A percentile compares a stretch with the other conserved stretches of the same genome.
Conservation (phyloP, 345 rosid genomes). For the Boechera divaricarpa region DNA sequence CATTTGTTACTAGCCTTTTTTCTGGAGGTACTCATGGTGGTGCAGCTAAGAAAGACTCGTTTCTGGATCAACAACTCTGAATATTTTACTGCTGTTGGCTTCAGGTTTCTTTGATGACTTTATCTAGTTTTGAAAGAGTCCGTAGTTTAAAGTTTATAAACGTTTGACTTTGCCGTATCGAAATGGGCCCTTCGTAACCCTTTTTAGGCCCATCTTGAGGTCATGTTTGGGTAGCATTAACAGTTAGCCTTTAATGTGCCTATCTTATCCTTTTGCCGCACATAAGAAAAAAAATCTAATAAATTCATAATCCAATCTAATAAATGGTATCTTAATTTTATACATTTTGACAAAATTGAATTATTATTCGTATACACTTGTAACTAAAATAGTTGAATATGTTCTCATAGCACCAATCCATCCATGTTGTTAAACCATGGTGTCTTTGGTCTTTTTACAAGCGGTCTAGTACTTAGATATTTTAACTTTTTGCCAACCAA, state of each 20-base stretch:
- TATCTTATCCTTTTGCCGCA: not conserved
- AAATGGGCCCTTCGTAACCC: not conserved
- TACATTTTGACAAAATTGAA: not conserved
- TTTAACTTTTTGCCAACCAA: not conserved
- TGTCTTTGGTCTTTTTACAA: not conserved
- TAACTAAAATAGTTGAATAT: not conserved
- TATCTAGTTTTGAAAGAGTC: not conserved
- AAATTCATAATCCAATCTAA: not conserved
- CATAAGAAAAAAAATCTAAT: not conserved
- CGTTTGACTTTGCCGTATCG: not conserved
- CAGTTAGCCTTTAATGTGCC: not conserved
- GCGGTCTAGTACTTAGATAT: not conserved
- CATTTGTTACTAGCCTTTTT: constrained; percentile 56
- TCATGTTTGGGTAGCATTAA: not conserved
- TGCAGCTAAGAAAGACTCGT: constrained; percentile 41
- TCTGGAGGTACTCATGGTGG: constrained; percentile 50
- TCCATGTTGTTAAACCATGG: not conserved
- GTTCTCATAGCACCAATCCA: not conserved
- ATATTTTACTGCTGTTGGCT: not conserved
- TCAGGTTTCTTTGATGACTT: not conserved
- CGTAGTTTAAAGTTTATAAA: not conserved
- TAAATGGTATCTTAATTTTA: no score
- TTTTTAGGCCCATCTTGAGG: not conserved
- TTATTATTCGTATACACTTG: not conserved
- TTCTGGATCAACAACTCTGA: constrained; percentile 39